Conservation (phyloP, 2,329 filamentous ascomycete genomes). For the Lachnellula cervina region DNA sequence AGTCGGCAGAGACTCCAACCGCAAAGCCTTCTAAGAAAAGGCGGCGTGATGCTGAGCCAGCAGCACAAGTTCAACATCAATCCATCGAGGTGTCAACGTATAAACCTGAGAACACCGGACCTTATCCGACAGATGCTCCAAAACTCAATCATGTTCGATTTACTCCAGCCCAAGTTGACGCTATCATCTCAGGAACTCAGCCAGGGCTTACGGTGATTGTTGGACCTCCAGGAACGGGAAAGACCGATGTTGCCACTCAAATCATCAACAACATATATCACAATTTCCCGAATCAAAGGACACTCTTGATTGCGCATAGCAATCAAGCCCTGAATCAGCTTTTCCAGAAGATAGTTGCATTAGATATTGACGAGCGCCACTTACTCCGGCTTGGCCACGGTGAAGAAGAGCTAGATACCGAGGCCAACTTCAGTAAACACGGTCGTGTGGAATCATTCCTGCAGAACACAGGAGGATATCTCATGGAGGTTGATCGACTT, state of each 20-base stretch:
- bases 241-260: slow-evolving; percentile 98
- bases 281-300: slow-evolving; percentile 91
- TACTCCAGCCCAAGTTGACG: slow-evolving; percentile 85
- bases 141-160: slow-evolving; percentile 82
- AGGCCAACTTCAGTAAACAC: slow-evolving; percentile 86
- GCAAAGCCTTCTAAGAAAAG: slow-evolving; percentile 77
- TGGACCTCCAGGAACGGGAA: slow-evolving; percentile 92
- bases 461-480: slow-evolving; percentile 73
- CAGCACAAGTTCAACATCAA: slow-evolving; percentile 57
- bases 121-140: slow-evolving; percentile 79
- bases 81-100: slow-evolving; percentile 83
- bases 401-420: slow-evolving; percentile 86
- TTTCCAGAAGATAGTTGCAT: slow-evolving; percentile 93
- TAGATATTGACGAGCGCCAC: slow-evolving; percentile 95
- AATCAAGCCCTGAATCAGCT: slow-evolving; percentile 97
- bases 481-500: slow-evolving; percentile 80
- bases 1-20: slow-evolving; percentile 45
- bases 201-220: slow-evolving; percentile 91
- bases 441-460: slow-evolving; percentile 93
- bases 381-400: slow-evolving; percentile 88
- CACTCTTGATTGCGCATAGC: slow-evolving; percentile 88
- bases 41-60: slow-evolving; percentile 69
- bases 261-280: slow-evolving; percentile 99
- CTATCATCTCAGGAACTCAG: slow-evolving; percentile 89
- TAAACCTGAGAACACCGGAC: slow-evolving; percentile 79